Base-by-base conservation (phyloP, 2,329 filamentous ascomycete species). In the Teratosphaeria zuluensis region DNA sequence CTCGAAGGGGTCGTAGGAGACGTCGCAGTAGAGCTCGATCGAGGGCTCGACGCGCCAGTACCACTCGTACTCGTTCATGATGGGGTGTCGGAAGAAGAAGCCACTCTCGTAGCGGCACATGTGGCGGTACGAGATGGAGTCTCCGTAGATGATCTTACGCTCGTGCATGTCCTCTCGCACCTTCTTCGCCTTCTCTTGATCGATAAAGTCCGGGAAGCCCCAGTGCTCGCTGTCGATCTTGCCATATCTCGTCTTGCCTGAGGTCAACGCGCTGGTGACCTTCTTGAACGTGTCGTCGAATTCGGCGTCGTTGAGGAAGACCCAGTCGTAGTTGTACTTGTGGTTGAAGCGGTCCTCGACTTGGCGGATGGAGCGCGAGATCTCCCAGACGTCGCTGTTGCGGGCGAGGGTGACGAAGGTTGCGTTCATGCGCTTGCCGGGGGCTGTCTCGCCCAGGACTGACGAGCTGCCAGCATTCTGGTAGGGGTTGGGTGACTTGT, bases 91-190 rank as follows among this genome's bases (percentile, higher is more conserved):
- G 84, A 97, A 99, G 82, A 99, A 99, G 82, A 99, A 99, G 46
- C 94, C 94, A 7, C 92, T 97, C 77, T 99, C 94, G 73, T 96
- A 99, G 64, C 94, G 90, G 77, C 94, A 99, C 94, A 99, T 99
- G 80, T 99, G 95, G 63, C 94, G 86, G 80, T 99, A 99, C 78
- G 90, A 95, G 77, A 95, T 78, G 11, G 91, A 96, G 75, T 97
- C 94, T 61, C 94, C 94, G 73, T 99, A 99, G 76, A 99, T 99
- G 74, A 99, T 95, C 79, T 96, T 95, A 72, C 87, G 85, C 73
- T 90, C 83, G 58, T 84, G 85, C 94, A 99, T 99, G 68, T 96
- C 90, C 77, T 96, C 87, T 62, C 94, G 89, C 61, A 94, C 91
- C 75, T 90, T 88, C 70, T 84, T 84, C 51, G 94, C 95, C 78